These are phyloP conservation scores for Paxillus involutus DNA, from an alignment of 768 basidiomycete species.

Conservation along the genomic window DNA sequence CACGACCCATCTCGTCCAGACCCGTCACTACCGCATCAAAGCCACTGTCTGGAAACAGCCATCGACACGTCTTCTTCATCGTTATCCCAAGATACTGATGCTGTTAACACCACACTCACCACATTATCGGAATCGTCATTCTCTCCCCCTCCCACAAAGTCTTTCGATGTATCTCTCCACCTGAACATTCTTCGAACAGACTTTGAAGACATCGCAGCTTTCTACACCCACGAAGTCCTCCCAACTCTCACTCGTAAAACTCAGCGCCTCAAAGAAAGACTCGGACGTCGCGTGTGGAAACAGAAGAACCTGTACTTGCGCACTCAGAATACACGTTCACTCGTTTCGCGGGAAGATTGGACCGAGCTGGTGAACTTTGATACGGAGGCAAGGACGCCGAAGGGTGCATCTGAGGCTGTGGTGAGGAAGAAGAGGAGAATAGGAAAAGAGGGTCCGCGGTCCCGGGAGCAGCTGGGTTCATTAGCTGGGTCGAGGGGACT, in stretches of 20 bases:
- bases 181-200: constrained; percentile 56
- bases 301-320: constrained; percentile 56
- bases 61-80: neutral
- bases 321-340: constrained; percentile 26
- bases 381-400: neutral
- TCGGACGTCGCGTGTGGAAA: constrained; percentile 77
- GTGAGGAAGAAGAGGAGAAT: neutral
- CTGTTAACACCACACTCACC: constrained; percentile 26
- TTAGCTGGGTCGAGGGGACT: constrained; percentile 4
- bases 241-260: constrained; percentile 49
- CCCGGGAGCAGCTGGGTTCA: neutral
- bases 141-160: constrained; percentile 20
- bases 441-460: neutral
- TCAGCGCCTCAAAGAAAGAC: constrained; percentile 68
- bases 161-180: constrained; percentile 56
- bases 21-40: neutral
- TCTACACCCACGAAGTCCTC: constrained; percentile 39
- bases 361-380: constrained; percentile 48
- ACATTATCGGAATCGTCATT: constrained; percentile 18
- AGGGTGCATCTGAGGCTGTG: neutral
- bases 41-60: neutral
- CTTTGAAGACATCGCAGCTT: constrained; percentile 44
- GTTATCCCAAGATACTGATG: neutral
- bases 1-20: constrained; percentile 16
- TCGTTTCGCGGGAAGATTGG: constrained; percentile 49